Percentiles rank a stretch among this genome's conserved stretches.
Conservation (phyloP, 1,284 basidiomycete genomes). For the Sphagnurus paluster region DNA sequence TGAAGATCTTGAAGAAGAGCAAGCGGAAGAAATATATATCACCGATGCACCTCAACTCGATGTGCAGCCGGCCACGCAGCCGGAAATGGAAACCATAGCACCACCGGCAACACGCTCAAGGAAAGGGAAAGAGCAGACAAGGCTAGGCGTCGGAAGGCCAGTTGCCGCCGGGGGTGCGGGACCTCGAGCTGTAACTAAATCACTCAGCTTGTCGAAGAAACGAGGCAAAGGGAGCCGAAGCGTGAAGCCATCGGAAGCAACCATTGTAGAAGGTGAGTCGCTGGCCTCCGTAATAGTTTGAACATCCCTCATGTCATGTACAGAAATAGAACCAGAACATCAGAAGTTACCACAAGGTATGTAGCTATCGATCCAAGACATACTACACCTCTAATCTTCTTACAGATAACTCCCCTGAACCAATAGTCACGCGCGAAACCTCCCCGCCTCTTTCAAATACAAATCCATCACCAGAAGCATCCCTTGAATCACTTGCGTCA, state of each 20-base stretch:
- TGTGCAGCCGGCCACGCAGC: constrained; percentile 21
- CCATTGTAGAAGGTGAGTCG: constrained; percentile 56
- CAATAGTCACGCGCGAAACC: too few relatives aligned
- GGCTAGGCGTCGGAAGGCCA: constrained; percentile 73
- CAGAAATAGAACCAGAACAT: constrained; percentile 29
- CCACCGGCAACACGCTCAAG: constrained; percentile 48
- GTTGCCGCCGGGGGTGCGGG: constrained; percentile 60
- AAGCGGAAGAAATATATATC: constrained; percentile 27
- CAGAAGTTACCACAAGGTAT: constrained; percentile 17
- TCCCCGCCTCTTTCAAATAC: constrained; percentile 4
- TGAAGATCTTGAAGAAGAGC: constrained; percentile 43
- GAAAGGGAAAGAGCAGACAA: constrained; percentile 71
- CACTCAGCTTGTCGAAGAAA: constrained; percentile 49
- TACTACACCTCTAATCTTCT: neutral
- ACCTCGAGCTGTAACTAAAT: constrained; percentile 61
- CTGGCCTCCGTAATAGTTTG: neutral
- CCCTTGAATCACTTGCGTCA: constrained; percentile 22
- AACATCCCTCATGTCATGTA: neutral
- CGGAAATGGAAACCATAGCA: constrained; percentile 26
- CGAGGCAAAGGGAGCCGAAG: constrained; percentile 50
- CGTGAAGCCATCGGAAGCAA: constrained; percentile 50
- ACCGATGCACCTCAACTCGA: neutral
- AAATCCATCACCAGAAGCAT: constrained; percentile 6
- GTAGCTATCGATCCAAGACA: neutral
- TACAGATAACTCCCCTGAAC: constrained; percentile 1